Evolutionary conservation across 2,329 filamentous ascomycete genomes (phyloP), one percentile per base, ranked within the genome.

Genomic region (Apiospora pterosperma): DNA sequence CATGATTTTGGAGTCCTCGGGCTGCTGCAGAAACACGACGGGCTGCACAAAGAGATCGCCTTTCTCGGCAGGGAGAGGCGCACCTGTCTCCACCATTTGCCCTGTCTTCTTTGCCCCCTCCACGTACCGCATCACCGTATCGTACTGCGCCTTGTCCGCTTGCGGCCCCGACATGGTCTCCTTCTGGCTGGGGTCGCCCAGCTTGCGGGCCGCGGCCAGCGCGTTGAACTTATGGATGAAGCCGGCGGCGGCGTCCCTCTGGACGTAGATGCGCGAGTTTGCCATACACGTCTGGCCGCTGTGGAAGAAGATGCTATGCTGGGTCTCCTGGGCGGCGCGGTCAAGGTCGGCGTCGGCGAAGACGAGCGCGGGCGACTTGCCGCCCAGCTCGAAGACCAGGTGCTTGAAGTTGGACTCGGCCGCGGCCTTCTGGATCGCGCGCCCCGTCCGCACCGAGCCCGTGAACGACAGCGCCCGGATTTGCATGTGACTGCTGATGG

Each of bases 391-490:
- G 21, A 90, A 81, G 2, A 85, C 86, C 11, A 90, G 83, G 70
- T 88, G 88, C 78, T 90, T 90, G 70, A 88, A 74, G 67, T 85
- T 86, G 5, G 83, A 91, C 1, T 84, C 79, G 5, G 88, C 84
- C 0, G 91, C 90, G 73, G 87, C 84, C 71, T 90, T 90, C 85
- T 92, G 91, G 63, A 95, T 92, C 62, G 88, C 81, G 64, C 87
- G 85, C 1, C 90, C 92, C 0, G 91, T 92, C 2, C 81, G 82
- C 1, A 88, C 90, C 10, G 88, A 91, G 34, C 92, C 92, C 0
- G 92, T 95, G 70, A 96, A 96, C 1, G 89, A 88, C 61, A 95
- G 81, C 72, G 90, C 92, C 69, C 91, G 87, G 36, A 95, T 85
- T 59, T 86, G 85, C 65, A 87, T 81, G 76, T 95, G 92, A 38